Conservation (phyloP, 2,329 filamentous ascomycete genomes). For the Aschersonia sp. region DNA sequence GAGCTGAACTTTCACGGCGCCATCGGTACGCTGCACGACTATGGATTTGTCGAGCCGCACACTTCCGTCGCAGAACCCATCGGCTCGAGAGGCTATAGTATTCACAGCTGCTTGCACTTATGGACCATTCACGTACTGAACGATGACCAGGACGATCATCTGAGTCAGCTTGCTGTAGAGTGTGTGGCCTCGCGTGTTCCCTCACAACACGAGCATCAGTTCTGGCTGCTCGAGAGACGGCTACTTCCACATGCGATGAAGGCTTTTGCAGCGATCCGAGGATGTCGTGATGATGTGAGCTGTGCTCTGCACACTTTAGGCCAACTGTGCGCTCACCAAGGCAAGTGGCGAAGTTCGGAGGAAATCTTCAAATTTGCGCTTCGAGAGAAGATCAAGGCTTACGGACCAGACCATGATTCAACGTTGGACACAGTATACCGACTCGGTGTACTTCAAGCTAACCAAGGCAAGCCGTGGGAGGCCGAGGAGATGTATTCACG, state of each 20-base stretch:
- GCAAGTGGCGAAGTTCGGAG: neutral
- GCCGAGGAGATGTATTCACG: constrained; percentile 11
- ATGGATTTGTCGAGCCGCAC: neutral
- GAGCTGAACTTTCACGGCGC: neutral
- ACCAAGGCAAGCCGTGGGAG: constrained; percentile 10
- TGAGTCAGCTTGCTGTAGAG: neutral
- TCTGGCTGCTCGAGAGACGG: neutral
- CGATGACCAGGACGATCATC: neutral
- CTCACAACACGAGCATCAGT: neutral
- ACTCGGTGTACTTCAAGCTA: constrained; percentile 9
- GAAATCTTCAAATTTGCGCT: neutral
- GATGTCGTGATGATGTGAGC: neutral
- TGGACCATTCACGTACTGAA: constrained; percentile 1
- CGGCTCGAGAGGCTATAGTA: neutral
- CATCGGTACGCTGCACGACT: neutral
- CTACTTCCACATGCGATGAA: neutral
- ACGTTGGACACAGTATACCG: neutral
- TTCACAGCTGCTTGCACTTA: neutral
- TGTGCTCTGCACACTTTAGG: constrained; percentile 1
- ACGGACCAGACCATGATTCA: neutral
- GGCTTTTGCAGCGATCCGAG: neutral
- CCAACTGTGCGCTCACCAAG: neutral
- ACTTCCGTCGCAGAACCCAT: neutral
- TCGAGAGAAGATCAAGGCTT: neutral
- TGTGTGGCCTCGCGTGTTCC: neutral